phyloP scores from a whole-genome alignment of 164 flowering plant genomes.

The Vitis rupestris region DNA sequence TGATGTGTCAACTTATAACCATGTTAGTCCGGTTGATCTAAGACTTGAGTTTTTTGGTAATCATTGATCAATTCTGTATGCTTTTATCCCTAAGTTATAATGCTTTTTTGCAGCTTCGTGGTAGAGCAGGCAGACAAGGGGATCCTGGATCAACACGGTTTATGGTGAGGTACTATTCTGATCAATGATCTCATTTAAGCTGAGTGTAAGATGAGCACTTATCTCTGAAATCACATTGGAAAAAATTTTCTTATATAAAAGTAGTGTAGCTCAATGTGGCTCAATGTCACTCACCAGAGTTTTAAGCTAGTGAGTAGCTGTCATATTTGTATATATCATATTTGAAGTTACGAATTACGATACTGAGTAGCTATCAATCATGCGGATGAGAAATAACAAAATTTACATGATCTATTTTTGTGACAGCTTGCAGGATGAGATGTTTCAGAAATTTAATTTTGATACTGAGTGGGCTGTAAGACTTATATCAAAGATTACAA shows the following conservation, averaged over 20 bases:
- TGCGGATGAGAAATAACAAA: neutral
- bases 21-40: no score
- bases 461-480: constrained; percentile 94
- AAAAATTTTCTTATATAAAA: no score
- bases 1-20: no score
- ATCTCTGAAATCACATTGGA: no score
- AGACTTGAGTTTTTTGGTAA: no score
- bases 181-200: neutral
- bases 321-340: no score
- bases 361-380: no score
- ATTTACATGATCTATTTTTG: constrained; percentile 7
- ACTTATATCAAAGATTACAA: constrained; percentile 75
- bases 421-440: constrained; percentile 94
- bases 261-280: no score
- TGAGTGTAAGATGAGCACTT: neutral
- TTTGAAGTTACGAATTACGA: no score
- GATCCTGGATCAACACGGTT: constrained; percentile 99
- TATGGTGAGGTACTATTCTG: constrained; percentile 80
- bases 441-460: constrained; percentile 95
- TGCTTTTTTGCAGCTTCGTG: constrained; percentile 70
- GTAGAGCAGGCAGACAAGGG: constrained; percentile 99
- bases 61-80: neutral
- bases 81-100: neutral
- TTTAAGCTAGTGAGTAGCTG: no score
- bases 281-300: no score